These are phyloP conservation scores for Aspergillus nidulans DNA, from an alignment of 495 filamentous ascomycete genomes.

Conservation along the genomic window DNA sequence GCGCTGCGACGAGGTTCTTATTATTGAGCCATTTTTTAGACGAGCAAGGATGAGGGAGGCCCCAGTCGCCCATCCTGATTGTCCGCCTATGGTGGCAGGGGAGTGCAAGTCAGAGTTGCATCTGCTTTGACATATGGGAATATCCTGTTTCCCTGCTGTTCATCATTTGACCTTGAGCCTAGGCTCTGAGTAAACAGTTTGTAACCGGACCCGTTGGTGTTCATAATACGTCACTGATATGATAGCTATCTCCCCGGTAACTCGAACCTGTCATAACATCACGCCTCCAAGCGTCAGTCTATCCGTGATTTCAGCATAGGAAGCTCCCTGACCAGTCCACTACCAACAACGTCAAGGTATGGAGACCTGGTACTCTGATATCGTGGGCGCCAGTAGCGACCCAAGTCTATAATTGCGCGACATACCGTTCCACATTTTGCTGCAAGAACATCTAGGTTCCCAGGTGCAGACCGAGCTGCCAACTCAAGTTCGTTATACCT, in stretches of 20 bases:
- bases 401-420: no score
- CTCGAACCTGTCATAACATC: not conserved
- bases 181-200: not conserved
- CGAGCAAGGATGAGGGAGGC: slow-evolving; percentile 10
- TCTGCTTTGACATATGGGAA: not conserved
- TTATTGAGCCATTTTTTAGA: slow-evolving; percentile 1
- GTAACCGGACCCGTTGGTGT: not conserved
- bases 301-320: no score
- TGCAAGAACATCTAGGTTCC: no score
- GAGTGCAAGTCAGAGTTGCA: not conserved
- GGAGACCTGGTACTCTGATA: no score
- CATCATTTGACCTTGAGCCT: not conserved
- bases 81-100: not conserved
- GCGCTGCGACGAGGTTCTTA: slow-evolving; percentile 1
- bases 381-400: no score
- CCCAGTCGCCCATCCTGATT: not conserved
- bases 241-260: not conserved
- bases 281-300: not conserved
- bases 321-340: no score
- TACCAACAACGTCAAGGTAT: no score
- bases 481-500: no score
- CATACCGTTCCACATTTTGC: no score
- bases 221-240: not conserved
- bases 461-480: no score
- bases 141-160: slow-evolving; percentile 5